These are phyloP conservation scores for Parvularia atlantis DNA, from an alignment of 78 protist species.

Conservation along the genomic window DNA sequence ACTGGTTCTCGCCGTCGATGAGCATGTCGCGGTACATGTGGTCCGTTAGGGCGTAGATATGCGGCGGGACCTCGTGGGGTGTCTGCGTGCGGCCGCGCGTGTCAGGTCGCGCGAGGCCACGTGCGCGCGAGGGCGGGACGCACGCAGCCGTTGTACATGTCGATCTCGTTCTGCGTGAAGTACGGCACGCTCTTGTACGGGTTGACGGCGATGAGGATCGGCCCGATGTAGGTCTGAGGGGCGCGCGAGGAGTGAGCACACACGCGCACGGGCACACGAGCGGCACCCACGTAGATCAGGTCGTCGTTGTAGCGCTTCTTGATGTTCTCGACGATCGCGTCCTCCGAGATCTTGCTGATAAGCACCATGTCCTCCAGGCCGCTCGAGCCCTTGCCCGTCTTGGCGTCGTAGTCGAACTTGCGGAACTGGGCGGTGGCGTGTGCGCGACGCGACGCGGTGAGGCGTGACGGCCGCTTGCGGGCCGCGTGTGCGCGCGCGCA, in stretches of 20 bases:
- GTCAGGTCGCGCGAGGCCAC: neutral
- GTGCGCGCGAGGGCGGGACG: neutral
- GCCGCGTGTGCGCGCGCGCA: too few species aligned
- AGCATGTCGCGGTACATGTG: constrained; percentile 52
- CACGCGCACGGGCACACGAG: neutral
- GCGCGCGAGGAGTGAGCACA: neutral
- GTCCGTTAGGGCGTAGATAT: constrained; percentile 78
- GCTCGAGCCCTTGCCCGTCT: neutral
- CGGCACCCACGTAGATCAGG: constrained; percentile 60
- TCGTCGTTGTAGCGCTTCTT: constrained; percentile 51
- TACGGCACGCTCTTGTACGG: constrained; percentile 63
- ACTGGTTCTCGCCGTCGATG: constrained; percentile 63
- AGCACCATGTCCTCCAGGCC: constrained; percentile 85
- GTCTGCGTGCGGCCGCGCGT: constrained; percentile 10
- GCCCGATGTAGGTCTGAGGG: constrained; percentile 75
- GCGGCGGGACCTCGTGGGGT: constrained; percentile 42
- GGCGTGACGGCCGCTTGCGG: too few species aligned
- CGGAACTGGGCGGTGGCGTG: too few species aligned
- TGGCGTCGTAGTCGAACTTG: neutral
- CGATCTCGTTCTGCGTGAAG: constrained; percentile 16
- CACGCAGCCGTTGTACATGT: constrained; percentile 22
- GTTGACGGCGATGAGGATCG: constrained; percentile 78
- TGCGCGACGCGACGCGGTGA: too few species aligned
- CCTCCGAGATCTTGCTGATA: constrained; percentile 54
- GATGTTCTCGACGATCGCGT: constrained; percentile 61